Evolutionary conservation across 2,329 filamentous ascomycete genomes (phyloP), one percentile per base, ranked within the genome.

Genomic region (Chaetoscypha palmicola): DNA sequence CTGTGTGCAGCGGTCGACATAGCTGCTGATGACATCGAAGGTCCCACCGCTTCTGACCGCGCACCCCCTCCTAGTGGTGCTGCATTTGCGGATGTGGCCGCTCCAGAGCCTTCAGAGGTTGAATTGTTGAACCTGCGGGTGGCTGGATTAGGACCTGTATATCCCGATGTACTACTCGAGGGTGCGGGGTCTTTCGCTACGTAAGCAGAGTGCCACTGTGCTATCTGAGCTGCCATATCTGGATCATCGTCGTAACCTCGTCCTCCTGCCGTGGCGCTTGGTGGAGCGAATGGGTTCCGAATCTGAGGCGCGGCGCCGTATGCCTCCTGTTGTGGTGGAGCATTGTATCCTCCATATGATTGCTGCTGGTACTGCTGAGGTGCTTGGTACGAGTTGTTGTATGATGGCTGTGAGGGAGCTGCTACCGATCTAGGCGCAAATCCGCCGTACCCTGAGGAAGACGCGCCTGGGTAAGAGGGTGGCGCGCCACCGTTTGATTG

Each of bases 131-230:
- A 57, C 16, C 59, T 53, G 12, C 62, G 56, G 24, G 62, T 24
- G 1, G 38, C 38, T 9, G 38, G 38, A 11, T 41, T 41, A 12
- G 54, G 52, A 16, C 58, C 58, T 11, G 58, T 57, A 20, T 59
- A 60, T 3, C 58, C 58, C 32, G 46, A 45, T 37, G 40, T 46
- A 11, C 41, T 31, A 47, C 51, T 46, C 55, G 59, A 51, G 49
- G 59, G 62, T 26, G 62, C 60, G 9, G 73, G 69, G 38, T 84
- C 81, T 55, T 76, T 81, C 38, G 72, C 74, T 51, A 80, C 77
- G 65, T 95, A 95, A 20, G 89, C 87, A 65, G 84, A 91, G 66
- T 94, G 89, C 88, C 91, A 96, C 65, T 94, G 86, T 38, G 90
- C 89, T 49, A 96, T 90, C 64, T 94, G 87, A 22, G 87, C 88